These are phyloP conservation scores for Umbellularia californica DNA, from an alignment of 164 flowering plant genomes.

Conservation along the genomic window DNA sequence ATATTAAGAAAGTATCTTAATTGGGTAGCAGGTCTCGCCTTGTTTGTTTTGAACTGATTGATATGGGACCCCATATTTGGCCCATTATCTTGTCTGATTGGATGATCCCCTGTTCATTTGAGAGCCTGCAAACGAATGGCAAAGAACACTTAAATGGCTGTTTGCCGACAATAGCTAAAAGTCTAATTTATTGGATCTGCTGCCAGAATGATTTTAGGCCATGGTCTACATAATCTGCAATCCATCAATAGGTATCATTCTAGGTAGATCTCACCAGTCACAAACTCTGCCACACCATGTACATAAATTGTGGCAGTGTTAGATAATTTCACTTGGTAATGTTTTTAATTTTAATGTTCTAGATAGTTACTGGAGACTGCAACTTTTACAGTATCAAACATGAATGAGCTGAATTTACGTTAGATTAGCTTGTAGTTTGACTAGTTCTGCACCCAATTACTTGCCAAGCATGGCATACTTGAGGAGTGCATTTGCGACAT, in stretches of 20 bases:
- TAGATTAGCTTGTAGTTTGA: not conserved
- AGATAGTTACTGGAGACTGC: not conserved
- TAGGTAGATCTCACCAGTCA: not conserved
- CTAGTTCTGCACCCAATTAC: not conserved
- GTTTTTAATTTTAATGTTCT: too few relatives aligned
- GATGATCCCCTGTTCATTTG: too few relatives aligned
- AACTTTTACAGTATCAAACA: not conserved
- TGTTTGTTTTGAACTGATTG: too few relatives aligned
- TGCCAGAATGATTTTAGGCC: not conserved
- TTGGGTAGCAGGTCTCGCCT: too few relatives aligned
- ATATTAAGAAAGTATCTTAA: too few relatives aligned
- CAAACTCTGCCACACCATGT: not conserved
- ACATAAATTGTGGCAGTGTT: not conserved
- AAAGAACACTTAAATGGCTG: too few relatives aligned
- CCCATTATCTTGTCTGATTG: too few relatives aligned
- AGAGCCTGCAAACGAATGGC: too few relatives aligned
- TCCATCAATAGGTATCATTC: not conserved
- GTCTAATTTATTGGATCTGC: too few relatives aligned
- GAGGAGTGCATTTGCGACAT: not conserved
- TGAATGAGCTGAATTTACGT: too few relatives aligned
- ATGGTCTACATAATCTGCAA: not conserved
- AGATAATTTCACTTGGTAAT: not conserved
- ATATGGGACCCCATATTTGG: too few relatives aligned
- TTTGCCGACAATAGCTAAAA: too few relatives aligned
- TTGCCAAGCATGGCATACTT: not conserved